Evolutionary conservation across 257 asterid species (phyloP), one percentile per base, ranked within the genome.

Genomic region (Forsythia viridissima): DNA sequence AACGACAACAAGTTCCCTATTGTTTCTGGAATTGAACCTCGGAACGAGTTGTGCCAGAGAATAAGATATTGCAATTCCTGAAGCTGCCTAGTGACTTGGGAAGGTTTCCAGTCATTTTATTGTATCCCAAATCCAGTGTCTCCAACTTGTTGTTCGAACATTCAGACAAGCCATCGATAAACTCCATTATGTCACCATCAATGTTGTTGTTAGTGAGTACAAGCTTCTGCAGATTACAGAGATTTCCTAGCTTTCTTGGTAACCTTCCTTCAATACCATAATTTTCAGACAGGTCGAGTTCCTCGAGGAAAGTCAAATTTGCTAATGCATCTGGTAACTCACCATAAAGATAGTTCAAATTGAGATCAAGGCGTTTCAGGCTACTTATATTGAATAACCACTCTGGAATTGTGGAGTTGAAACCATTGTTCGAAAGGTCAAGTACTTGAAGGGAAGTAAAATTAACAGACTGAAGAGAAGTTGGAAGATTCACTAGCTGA

Each of bases 321-420:
- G 73, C 75, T 38, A 84, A 68, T 52, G 42, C 74, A 73, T 67
- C 77, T 15, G 74, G 39, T 5, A 84, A 15, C 36, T 18, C 72
- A 66, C 80, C 82, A 3, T 61, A 8, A 2, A 84, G 75, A 70
- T 7, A 59, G 65, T 74, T 80, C 30, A 10, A 36, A 12, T 9
- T 61, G 18, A 77, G 63, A 55, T 83, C 78, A 43, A 83, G 82
- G 43, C 51, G 68, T 67, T 70, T 66, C 51, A 83, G 71, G 69
- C 48, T 84, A 18, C 77, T 76, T 18, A 83, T 78, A 48, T 77
- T 76, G 61, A 83, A 81, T 18, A 81, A 41, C 89, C 89, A 83
- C 4, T 42, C 61, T 44, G 87, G 87, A 2, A 83, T 16, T 6
- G 80, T 43, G 68, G 87, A 67, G 68, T 63, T 78, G 73, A 86